Evolutionary conservation across 129 eudicot species (phyloP), one percentile per base, ranked within the genome.

Genomic region (Helichrysum umbraculigerum): DNA sequence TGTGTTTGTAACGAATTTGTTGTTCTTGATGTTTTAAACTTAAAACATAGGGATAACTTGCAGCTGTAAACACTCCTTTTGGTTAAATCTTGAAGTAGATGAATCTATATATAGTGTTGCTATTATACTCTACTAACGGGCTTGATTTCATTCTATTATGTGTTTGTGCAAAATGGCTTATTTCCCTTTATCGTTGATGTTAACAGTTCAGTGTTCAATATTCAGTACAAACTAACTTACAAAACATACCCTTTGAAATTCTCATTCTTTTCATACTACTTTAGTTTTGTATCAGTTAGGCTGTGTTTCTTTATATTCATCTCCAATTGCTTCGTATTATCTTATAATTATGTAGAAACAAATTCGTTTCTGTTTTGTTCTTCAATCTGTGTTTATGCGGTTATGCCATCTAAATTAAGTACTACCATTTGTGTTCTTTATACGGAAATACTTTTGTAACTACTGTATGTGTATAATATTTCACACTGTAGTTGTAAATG

Each of bases 1-100:
- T 57, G 66, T 72, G 74, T 80, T 79, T 79, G 83, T 79, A 73
- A 30, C 29, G 62, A 39, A 56, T 25, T 7, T 79, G 79, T 79
- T 79, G 78, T 79, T 28, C 37, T 79, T 73, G 22, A 37, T 54
- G 78, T 79, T 72, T 28, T 72, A 79, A 42, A 72, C 5, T 16
- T 21, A 61, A 34, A 71, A 71, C 67, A 71, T 44, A 68, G 65
- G 66, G 66, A 71, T 71, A 30, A 71, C 34, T 17, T 78, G 41
- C 54, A 33, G 42, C 15, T 79, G 83, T 79, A 79, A 37, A 65
- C 83, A 79, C 28, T 57, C 51, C 58, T 20, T 79, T 50, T 0
- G 17, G 29, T 70, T 70, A 39, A 51, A 71, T 63, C 51, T 72
- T 73, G 78, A 65, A 57, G 75, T 57, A 47, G 54, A 47, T 66